Conservation (phyloP, 352 stramenopile genomes). For the Detonula confervacea region DNA sequence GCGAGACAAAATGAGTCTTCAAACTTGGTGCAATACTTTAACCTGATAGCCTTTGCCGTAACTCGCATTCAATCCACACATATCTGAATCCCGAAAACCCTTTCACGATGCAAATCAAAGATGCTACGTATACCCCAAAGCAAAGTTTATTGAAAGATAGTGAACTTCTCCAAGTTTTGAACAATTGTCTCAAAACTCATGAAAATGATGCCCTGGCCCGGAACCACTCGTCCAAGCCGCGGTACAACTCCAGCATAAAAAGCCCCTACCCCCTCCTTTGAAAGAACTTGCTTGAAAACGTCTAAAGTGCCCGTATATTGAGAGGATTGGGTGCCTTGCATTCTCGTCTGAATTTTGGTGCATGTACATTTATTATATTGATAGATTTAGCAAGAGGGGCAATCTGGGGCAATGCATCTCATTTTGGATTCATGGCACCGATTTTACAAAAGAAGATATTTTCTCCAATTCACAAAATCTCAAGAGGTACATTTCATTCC, state of each 20-base stretch:
- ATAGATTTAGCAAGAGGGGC: constrained; percentile 1
- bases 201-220: constrained; percentile 97
- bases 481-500: no score
- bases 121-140: no score
- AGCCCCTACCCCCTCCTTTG: constrained; percentile 88
- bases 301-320: constrained; percentile 87
- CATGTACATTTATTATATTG: not conserved
- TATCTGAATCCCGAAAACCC: no score
- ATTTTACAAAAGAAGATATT: no score
- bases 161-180: constrained; percentile 59
- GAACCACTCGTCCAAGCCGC: constrained; percentile 92
- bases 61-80: no score
- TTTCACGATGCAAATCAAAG: no score
- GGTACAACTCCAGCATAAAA: constrained; percentile 94
- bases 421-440: no score
- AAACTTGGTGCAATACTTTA: no score
- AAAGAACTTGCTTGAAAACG: constrained; percentile 91
- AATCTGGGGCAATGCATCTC: not conserved
- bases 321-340: constrained; percentile 79
- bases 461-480: no score
- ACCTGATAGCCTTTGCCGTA: no score
- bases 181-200: constrained; percentile 88
- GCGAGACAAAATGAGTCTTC: no score
- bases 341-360: constrained; percentile 57
- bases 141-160: constrained; percentile 68